These are phyloP conservation scores for Oryza meridionalis DNA, from an alignment of 176 grass and related monocot genomes.

Conservation along the genomic window DNA sequence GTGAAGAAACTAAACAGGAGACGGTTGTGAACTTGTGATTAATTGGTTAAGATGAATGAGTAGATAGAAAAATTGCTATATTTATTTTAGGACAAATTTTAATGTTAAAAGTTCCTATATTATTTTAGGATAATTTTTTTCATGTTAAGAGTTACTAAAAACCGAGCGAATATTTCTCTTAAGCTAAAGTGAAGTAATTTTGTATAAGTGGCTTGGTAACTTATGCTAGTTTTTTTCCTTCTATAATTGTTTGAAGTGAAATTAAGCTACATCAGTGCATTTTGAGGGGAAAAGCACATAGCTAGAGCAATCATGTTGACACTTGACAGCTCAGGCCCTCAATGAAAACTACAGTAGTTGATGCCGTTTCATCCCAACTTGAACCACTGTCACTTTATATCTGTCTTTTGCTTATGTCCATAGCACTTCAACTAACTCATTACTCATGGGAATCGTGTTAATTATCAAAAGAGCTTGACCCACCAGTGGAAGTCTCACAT, in stretches of 20 bases:
- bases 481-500: neutral
- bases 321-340: neutral
- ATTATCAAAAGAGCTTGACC: neutral
- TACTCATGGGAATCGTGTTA: neutral
- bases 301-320: neutral
- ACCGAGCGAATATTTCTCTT: neutral
- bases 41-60: too few species aligned
- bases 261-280: neutral
- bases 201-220: too few species aligned
- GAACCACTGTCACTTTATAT: neutral
- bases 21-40: too few species aligned
- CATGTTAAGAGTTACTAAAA: too few species aligned
- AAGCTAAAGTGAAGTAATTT: neutral
- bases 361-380: conserved; percentile 14
- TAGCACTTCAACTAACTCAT: neutral
- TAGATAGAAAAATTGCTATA: too few species aligned
- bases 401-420: neutral
- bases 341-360: neutral
- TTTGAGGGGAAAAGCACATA: neutral
- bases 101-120: too few species aligned
- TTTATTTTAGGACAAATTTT: too few species aligned
- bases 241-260: neutral
- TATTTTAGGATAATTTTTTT: too few species aligned
- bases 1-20: too few species aligned
- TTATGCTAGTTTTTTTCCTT: neutral